Evolutionary conservation across 305 asterid species (phyloP).

Genomic region (Fraxinus platypoda): DNA sequence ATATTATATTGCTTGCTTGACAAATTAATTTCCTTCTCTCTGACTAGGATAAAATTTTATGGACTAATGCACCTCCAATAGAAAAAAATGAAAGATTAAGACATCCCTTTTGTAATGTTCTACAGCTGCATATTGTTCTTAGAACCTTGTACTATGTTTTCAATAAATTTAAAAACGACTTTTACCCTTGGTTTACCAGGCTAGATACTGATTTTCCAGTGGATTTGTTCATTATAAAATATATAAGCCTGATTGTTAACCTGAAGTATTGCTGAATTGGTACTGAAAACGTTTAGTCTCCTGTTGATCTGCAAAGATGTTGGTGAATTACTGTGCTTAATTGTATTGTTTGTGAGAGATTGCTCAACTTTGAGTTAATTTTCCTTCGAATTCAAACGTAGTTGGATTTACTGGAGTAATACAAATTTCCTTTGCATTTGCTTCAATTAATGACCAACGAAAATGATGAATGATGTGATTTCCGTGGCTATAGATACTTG

Average conservation of each 20-base stretch:
- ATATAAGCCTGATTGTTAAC: background rate
- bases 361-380: background rate
- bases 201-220: background rate
- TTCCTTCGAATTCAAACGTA: background rate
- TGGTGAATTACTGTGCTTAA: background rate
- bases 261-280: background rate
- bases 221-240: background rate
- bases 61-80: background rate
- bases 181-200: background rate
- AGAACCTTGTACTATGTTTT: background rate
- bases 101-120: background rate
- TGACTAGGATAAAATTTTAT: background rate
- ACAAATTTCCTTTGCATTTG: background rate
- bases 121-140: background rate
- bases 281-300: background rate
- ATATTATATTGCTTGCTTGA: background rate
- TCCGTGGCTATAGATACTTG: conserved; percentile 57
- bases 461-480: conserved; percentile 20
- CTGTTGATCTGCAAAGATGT: background rate
- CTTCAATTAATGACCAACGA: conserved; percentile 2
- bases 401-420: background rate
- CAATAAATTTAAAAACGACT: background rate
- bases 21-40: background rate
- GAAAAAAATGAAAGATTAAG: background rate
- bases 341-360: background rate